Base-by-base conservation (phyloP, 2,329 filamentous ascomycete genomes). In the Stachybotrys elegans region DNA sequence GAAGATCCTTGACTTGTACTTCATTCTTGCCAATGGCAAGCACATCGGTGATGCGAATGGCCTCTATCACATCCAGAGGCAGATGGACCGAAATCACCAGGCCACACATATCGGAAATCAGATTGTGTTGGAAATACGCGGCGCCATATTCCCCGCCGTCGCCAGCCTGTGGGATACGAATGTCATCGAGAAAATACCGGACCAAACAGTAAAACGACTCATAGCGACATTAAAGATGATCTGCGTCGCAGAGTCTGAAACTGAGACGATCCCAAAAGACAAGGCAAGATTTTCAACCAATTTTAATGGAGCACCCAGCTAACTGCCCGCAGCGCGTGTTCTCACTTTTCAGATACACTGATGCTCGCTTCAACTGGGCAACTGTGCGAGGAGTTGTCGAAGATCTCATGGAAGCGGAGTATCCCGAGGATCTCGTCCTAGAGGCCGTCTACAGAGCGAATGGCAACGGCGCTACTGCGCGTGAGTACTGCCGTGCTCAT, bases 361-460 rank as follows among this genome's bases (percentile, higher is more conserved):
- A 65, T 35, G 57, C 61, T 2, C 63, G 65, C 3, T 81, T 79
- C 51, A 60, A 66, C 42, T 81, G 78, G 77, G 45, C 49, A 14
- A 43, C 51, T 8, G 53, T 61, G 41, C 57, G 57, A 5, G 47
- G 44, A 13, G 54, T 58, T 3, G 56, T 68, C 5, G 57, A 51
- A 17, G 63, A 67, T 17, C 55, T 71, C 17, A 43, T 61, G 4
- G 53, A 53, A 19, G 56, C 56, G 11, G 59, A 57, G 2, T 65
- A 62, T 37, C 72, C 81, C 17, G 69, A 76, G 35, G 78, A 80
- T 12, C 71, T 96, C 42, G 84, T 78, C 6, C 75, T 78, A 23
- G 92, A 97, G 64, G 90, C 88, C 22, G 69, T 93, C 0, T 96
- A 88, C 61, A 82, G 92, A 43, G 88, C 88, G 55, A 86, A 88